Conservation (phyloP, 2,329 filamentous ascomycete species). For the Huntiella omanensis region DNA sequence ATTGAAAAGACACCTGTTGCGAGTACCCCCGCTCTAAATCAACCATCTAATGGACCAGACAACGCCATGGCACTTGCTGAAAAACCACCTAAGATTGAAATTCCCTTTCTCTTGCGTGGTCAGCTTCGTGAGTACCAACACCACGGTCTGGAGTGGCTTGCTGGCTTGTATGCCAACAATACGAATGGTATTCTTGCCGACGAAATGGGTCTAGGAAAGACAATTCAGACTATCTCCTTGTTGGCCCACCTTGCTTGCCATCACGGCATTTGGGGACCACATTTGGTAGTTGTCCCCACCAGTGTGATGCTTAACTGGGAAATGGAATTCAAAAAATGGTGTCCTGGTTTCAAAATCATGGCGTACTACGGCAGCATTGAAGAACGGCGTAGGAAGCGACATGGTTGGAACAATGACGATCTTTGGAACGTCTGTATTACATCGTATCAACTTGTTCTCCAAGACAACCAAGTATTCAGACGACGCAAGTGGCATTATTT, state of each 20-base stretch:
- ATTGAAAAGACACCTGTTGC: background rate
- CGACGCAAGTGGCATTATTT: conserved; percentile 92
- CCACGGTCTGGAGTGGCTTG: conserved; percentile 91
- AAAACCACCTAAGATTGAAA: conserved; percentile 39
- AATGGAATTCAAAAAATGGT: conserved; percentile 99
- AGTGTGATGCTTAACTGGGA: conserved; percentile 99
- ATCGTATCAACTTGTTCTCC: conserved; percentile 87
- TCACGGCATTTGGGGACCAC: conserved; percentile 85
- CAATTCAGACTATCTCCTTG: conserved; percentile 90
- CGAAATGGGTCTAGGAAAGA: conserved; percentile 97
- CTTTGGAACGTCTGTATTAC: conserved; percentile 96
- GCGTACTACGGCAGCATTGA: conserved; percentile 92
- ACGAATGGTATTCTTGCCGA: conserved; percentile 95
- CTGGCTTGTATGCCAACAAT: conserved; percentile 73
- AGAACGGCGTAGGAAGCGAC: conserved; percentile 75
- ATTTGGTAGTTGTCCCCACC: conserved; percentile 88
- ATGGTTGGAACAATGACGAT: conserved; percentile 84
- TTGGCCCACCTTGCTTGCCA: conserved; percentile 81
- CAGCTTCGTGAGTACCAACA: conserved; percentile 91
- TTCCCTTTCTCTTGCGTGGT: conserved; percentile 70
- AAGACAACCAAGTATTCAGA: conserved; percentile 88
- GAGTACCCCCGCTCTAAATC: too few relatives aligned
- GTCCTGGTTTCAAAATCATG: conserved; percentile 91
- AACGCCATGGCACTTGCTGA: background rate
- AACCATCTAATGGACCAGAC: too few relatives aligned